A percentile compares a stretch with the other conserved stretches of the same genome.
These are phyloP conservation scores for Backusella tuberculispora DNA, from an alignment of 192 early-diverging fungal species.

Conservation along the genomic window DNA sequence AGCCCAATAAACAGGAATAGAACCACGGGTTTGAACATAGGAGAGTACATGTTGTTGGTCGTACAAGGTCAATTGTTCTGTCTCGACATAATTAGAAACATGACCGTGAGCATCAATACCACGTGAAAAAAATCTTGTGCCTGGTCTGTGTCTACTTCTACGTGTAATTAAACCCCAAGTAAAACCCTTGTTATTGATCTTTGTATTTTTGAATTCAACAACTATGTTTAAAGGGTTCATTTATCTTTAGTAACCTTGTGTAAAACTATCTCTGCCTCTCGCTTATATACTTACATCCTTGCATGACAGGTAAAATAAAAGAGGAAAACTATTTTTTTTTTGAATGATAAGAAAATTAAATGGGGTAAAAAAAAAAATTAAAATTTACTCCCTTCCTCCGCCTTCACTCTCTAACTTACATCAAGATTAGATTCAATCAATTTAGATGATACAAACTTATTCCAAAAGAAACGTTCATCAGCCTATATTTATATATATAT, in stretches of 20 bases:
- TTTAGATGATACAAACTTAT: slow-evolving; percentile 68
- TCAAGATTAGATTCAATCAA: slow-evolving; percentile 63
- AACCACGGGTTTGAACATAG: slow-evolving; percentile 94
- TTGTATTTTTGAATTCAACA: slow-evolving; percentile 58
- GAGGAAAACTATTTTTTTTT: slow-evolving; percentile 72
- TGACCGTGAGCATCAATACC: slow-evolving; percentile 91
- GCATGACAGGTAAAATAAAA: slow-evolving; percentile 90
- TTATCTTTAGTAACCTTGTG: too few relatives aligned
- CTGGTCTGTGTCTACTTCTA: slow-evolving; percentile 78
- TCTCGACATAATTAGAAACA: slow-evolving; percentile 98
- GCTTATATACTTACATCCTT: slow-evolving; percentile 72
- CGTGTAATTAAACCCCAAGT: slow-evolving; percentile 85
- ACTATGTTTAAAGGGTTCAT: slow-evolving; percentile 44
- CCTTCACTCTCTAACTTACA: slow-evolving; percentile 23
- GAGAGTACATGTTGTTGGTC: slow-evolving; percentile 61
- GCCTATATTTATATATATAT: slow-evolving; percentile 54
- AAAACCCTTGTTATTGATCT: slow-evolving; percentile 71
- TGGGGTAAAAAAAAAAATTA: slow-evolving; percentile 84
- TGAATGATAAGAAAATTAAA: too few relatives aligned
- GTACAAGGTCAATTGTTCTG: slow-evolving; percentile 87
- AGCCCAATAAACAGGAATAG: slow-evolving; percentile 93
- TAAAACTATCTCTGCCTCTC: not conserved
- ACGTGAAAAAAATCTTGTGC: slow-evolving; percentile 91
- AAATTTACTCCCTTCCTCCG: not conserved
- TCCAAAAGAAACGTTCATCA: slow-evolving; percentile 97